These are phyloP conservation scores for Penicillium pulvis DNA, from an alignment of 495 filamentous ascomycete genomes.

Conservation along the genomic window DNA sequence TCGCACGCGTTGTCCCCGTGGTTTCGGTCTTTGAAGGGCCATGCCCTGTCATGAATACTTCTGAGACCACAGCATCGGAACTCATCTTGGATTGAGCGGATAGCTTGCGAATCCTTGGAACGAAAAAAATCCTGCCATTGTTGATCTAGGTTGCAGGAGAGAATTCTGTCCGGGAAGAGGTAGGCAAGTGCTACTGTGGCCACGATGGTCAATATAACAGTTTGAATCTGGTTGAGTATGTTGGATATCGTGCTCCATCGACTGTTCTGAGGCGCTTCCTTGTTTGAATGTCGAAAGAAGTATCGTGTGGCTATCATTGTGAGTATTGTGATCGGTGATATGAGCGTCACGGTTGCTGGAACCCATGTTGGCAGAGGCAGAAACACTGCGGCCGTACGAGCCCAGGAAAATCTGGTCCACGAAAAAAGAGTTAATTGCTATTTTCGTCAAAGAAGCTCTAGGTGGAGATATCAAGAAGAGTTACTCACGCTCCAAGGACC, in stretches of 20 bases:
- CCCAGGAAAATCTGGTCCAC: constrained; percentile 29
- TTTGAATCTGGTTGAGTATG: constrained; percentile 36
- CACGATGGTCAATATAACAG: constrained; percentile 52
- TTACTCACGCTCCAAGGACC: constrained; percentile 27
- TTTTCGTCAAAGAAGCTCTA: constrained; percentile 3
- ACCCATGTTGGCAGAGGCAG: constrained; percentile 33
- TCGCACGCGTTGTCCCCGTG: constrained; percentile 37
- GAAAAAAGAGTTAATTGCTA: constrained; percentile 9
- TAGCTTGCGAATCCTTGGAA: constrained; percentile 47
- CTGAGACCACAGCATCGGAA: constrained; percentile 67
- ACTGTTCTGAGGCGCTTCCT: constrained; percentile 4
- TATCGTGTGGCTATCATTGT: constrained; percentile 12
- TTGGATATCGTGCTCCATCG: constrained; percentile 9
- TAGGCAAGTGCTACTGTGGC: constrained; percentile 59
- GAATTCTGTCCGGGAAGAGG: constrained; percentile 44
- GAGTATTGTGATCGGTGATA: constrained; percentile 20
- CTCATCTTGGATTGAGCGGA: constrained; percentile 63
- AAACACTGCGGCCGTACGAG: constrained; percentile 23
- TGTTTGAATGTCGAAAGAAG: constrained; percentile 7
- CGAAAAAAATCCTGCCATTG: constrained; percentile 56
- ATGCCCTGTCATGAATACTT: constrained; percentile 55
- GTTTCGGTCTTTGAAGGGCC: constrained; percentile 53
- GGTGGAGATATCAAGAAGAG: constrained; percentile 6
- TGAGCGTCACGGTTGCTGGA: constrained; percentile 28
- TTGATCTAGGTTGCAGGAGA: constrained; percentile 53